Evolutionary conservation across 2,329 filamentous ascomycete genomes (phyloP).

Genomic region (Plenodomus tracheiphilus): DNA sequence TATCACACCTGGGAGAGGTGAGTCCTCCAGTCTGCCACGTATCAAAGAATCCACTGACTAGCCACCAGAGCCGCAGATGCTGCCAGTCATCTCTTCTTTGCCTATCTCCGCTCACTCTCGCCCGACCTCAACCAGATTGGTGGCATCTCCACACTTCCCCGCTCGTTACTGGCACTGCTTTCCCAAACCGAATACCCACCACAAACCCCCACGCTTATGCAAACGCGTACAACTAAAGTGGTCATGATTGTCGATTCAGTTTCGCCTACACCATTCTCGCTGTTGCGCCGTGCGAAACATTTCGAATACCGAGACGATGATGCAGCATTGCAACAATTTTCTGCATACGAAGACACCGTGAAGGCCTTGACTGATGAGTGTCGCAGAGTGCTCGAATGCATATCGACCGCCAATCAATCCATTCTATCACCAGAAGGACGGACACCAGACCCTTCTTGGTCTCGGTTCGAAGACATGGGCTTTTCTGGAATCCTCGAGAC

Average conservation of each 20-base stretch:
- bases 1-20: conserved; percentile 87
- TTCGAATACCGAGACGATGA: conserved; percentile 95
- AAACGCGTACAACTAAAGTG: conserved; percentile 81
- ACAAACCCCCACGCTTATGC: conserved; percentile 73
- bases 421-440: conserved; percentile 62
- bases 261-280: conserved; percentile 89
- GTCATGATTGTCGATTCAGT: conserved; percentile 97
- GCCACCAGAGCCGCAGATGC: conserved; percentile 80
- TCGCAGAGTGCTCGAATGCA: conserved; percentile 82
- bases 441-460: conserved; percentile 82
- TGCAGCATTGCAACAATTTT: conserved; percentile 78
- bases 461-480: conserved; percentile 91
- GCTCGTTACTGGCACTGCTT: conserved; percentile 86
- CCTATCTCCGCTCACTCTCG: conserved; percentile 86
- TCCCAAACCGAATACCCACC: conserved; percentile 95
- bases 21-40: conserved; percentile 30
- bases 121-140: conserved; percentile 74
- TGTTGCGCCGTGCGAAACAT: conserved; percentile 87
- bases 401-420: conserved; percentile 84
- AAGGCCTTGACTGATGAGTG: conserved; percentile 91
- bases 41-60: conserved; percentile 34
- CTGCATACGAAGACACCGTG: conserved; percentile 86
- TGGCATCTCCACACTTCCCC: conserved; percentile 82
- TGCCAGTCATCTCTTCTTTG: conserved; percentile 96
- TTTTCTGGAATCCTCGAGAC: conserved; percentile 79